Conservation (phyloP, 441 rosid genomes). For the Viola pubescens region DNA sequence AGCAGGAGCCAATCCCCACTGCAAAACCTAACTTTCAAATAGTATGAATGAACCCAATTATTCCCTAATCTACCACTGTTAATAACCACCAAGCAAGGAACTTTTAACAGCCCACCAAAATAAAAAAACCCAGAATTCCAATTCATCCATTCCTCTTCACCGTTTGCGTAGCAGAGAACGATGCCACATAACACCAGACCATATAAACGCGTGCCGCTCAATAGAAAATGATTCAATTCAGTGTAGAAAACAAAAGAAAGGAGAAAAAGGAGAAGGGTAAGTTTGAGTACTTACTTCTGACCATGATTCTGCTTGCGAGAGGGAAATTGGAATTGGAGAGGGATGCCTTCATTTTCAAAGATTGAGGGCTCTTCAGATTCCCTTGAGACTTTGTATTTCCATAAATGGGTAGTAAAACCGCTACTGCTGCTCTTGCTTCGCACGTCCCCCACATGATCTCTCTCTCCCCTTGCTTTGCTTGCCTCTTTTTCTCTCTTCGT, state of each 20-base stretch:
- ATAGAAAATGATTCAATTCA: not conserved
- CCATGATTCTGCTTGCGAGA: not conserved
- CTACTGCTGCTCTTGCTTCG: too few relatives aligned
- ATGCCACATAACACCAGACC: not conserved
- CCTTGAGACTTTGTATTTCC: not conserved
- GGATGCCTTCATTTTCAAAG: not conserved
- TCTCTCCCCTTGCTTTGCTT: too few relatives aligned
- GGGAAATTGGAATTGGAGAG: not conserved
- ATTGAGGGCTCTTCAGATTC: not conserved
- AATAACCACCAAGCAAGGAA: too few relatives aligned
- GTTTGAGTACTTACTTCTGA: not conserved
- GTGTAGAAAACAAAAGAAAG: not conserved
- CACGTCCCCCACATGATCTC: too few relatives aligned
- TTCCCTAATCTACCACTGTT: too few relatives aligned
- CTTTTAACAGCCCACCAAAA: too few relatives aligned
- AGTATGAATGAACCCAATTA: too few relatives aligned
- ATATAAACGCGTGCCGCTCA: not conserved
- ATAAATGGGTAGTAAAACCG: not conserved
- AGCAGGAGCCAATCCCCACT: too few relatives aligned
- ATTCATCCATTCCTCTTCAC: not conserved
- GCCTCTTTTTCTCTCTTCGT: too few relatives aligned
- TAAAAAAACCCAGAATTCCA: too few relatives aligned
- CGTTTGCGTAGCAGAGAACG: not conserved
- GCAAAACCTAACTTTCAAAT: too few relatives aligned
- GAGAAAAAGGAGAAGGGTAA: not conserved